phyloP scores from a whole-genome alignment of 179 eudicot genomes.

The Silene noctiflora region DNA sequence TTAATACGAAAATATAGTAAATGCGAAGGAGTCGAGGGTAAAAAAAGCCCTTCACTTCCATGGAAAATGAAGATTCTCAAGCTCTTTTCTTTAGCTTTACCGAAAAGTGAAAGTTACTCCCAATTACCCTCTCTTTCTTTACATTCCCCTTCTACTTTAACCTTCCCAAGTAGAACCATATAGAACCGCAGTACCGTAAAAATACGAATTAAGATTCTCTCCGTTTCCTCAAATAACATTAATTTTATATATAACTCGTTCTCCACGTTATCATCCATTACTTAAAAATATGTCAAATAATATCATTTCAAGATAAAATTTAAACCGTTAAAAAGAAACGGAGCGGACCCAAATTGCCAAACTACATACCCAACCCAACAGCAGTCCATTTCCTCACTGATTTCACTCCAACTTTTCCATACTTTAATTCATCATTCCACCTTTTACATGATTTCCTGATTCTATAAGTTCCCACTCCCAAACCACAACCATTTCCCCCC shows the following conservation, averaged over 20 bases:
- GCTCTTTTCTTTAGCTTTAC: neutral
- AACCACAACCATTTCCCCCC: slow-evolving; percentile 27
- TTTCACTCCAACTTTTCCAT: slow-evolving; percentile 8
- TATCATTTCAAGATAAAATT: too few relatives aligned
- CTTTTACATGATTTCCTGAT: slow-evolving; percentile 4
- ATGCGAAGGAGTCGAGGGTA: too few relatives aligned
- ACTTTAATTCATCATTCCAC: slow-evolving; percentile 16
- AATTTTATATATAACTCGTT: too few relatives aligned
- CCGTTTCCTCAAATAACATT: too few relatives aligned
- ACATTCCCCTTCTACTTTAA: neutral
- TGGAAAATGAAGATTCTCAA: neutral
- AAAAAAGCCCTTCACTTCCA: too few relatives aligned
- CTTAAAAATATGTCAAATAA: too few relatives aligned
- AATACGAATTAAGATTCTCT: too few relatives aligned
- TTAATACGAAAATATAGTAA: neutral
- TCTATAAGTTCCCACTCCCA: slow-evolving; percentile 30
- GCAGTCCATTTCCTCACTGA: neutral
- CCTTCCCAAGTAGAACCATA: neutral
- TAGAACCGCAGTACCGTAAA: too few relatives aligned
- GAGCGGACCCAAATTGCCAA: too few relatives aligned
- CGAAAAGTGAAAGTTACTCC: neutral
- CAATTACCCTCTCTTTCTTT: neutral
- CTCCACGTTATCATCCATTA: too few relatives aligned
- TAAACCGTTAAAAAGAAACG: too few relatives aligned
- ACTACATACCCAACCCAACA: neutral